Percentiles rank a stretch among this genome's conserved stretches.
phyloP scores from a whole-genome alignment of 2,329 filamentous ascomycete genomes.

The Botrytis cinerea region DNA sequence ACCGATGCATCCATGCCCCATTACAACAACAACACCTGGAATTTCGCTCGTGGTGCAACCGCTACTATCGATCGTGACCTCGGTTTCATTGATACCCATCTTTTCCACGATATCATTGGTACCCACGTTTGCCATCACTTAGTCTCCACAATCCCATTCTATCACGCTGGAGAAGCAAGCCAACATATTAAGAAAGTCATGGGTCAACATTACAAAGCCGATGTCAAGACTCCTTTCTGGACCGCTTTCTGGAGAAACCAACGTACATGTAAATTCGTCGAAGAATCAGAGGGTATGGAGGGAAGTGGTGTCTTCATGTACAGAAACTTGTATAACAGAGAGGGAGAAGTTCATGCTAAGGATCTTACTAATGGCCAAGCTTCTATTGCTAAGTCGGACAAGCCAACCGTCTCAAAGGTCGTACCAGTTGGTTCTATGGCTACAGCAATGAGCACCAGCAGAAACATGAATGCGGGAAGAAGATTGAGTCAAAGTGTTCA shows the following conservation, averaged over 20 bases:
- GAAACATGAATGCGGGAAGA: constrained; percentile 37
- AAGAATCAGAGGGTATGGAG: constrained; percentile 41
- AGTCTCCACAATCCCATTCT: constrained; percentile 63
- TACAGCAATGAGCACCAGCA: constrained; percentile 35
- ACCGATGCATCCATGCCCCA: constrained; percentile 59
- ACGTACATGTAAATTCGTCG: constrained; percentile 42
- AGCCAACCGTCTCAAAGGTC: constrained; percentile 7
- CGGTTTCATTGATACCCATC: constrained; percentile 63
- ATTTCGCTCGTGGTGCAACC: constrained; percentile 61
- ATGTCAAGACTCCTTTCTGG: constrained; percentile 44
- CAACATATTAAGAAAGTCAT: constrained; percentile 58
- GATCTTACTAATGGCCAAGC: constrained; percentile 28
- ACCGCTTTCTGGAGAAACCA: constrained; percentile 42
- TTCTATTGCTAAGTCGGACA: constrained; percentile 22
- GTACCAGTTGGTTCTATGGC: constrained; percentile 32
- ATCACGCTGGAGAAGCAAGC: constrained; percentile 61
- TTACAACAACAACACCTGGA: constrained; percentile 61
- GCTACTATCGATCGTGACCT: constrained; percentile 66
- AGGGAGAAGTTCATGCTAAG: constrained; percentile 33
- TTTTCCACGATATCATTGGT: constrained; percentile 68
- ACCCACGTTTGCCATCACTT: constrained; percentile 65
- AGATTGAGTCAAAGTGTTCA: constrained; percentile 38
- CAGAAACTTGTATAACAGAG: constrained; percentile 39
- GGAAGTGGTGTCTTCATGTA: constrained; percentile 42
- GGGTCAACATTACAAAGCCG: constrained; percentile 54